Evolutionary conservation across 1,284 basidiomycete species (phyloP).

Genomic region (Puccinia coronata): DNA sequence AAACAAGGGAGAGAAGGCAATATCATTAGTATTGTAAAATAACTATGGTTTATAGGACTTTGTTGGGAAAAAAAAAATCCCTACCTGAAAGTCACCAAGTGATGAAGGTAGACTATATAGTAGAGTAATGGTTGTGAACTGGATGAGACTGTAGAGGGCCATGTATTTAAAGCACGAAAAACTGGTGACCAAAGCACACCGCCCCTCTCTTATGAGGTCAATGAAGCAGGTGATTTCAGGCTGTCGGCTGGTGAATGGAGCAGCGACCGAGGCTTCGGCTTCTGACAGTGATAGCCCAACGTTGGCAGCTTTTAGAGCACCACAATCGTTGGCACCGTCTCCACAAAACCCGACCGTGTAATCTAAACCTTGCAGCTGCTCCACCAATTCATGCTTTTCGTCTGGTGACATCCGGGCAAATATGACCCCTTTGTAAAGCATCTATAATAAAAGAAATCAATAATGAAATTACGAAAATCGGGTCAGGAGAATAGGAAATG

Average conservation of each 20-base stretch:
- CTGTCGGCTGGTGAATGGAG: slow-evolving; percentile 90
- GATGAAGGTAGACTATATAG: slow-evolving; percentile 96
- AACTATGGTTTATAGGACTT: neutral
- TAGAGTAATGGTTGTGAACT: slow-evolving; percentile 73
- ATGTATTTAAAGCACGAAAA: slow-evolving; percentile 99
- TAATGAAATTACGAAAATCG: neutral
- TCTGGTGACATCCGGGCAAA: slow-evolving; percentile 99
- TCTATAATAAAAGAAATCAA: slow-evolving; percentile 63
- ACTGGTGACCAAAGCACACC: slow-evolving; percentile 91
- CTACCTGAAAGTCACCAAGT: slow-evolving; percentile 89
- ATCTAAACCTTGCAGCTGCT: slow-evolving; percentile 85
- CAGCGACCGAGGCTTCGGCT: slow-evolving; percentile 98
- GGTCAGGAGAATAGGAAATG: slow-evolving; percentile 47
- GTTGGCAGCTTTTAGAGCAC: slow-evolving; percentile 96
- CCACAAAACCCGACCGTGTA: slow-evolving; percentile 99
- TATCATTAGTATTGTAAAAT: neutral
- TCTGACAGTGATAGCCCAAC: slow-evolving; percentile 96
- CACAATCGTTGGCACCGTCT: slow-evolving; percentile 98
- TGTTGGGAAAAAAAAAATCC: slow-evolving; percentile 54
- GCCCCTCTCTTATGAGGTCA: slow-evolving; percentile 88
- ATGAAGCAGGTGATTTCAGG: slow-evolving; percentile 96
- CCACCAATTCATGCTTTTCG: slow-evolving; percentile 98
- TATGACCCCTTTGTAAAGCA: slow-evolving; percentile 97
- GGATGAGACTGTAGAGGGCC: slow-evolving; percentile 64
- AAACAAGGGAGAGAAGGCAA: slow-evolving; percentile 36